Conservation (phyloP, 1,284 basidiomycete species). For the Boletus mariae region DNA sequence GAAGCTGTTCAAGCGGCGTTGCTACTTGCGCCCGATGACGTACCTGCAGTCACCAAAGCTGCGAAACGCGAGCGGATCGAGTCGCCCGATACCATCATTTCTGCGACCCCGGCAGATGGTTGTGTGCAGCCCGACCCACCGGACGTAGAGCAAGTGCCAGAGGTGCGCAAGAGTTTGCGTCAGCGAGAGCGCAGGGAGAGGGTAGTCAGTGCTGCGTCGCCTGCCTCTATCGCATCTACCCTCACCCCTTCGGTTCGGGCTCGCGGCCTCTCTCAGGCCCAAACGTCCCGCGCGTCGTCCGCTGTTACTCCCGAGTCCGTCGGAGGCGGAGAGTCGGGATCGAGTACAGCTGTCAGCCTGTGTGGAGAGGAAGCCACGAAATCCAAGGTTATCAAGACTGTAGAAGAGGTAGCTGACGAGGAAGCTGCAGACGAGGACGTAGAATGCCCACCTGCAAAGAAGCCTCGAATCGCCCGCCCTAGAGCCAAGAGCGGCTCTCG, state of each 20-base stretch:
- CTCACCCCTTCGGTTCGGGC: constrained; percentile 29
- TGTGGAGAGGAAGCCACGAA: constrained; percentile 29
- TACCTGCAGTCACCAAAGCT: constrained; percentile 7
- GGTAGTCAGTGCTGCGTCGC: constrained; percentile 17
- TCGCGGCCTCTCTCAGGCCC: constrained; percentile 22
- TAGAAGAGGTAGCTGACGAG: constrained; percentile 14
- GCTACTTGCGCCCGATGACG: constrained; percentile 19
- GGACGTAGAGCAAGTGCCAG: constrained; percentile 23
- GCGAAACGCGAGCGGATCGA: constrained; percentile 25
- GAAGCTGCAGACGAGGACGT: constrained; percentile 15
- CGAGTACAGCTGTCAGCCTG: constrained; percentile 33
- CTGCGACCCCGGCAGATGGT: constrained; percentile 7
- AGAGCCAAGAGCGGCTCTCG: constrained; percentile 26
- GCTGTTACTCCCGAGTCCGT: constrained; percentile 28
- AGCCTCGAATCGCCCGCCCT: constrained; percentile 17
- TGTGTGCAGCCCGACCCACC: constrained; percentile 13
- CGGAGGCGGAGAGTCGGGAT: constrained; percentile 29
- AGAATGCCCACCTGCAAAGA: constrained; percentile 20
- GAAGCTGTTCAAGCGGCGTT: constrained; percentile 9
- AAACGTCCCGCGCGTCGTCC: constrained; percentile 23
- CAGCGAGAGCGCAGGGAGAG: constrained; percentile 28
- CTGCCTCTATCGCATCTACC: constrained; percentile 29
- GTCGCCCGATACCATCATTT: constrained; percentile 13
- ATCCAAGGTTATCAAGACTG: constrained; percentile 13
- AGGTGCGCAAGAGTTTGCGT: constrained; percentile 29